Evolutionary conservation across 169 alveolate genomes (phyloP).

Genomic region (Plasmodium malariae): DNA sequence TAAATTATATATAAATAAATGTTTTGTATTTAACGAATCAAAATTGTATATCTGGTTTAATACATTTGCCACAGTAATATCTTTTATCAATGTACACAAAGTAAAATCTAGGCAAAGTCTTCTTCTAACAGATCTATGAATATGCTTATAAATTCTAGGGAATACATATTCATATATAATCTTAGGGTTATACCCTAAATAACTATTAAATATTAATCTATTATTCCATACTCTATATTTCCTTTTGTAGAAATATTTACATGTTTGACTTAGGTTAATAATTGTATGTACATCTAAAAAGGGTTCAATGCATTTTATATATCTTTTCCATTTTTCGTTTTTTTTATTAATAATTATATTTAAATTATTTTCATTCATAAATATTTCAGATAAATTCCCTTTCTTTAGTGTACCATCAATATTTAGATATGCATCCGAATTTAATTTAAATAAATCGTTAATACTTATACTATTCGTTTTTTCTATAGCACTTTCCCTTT

Average conservation of each 20-base stretch:
- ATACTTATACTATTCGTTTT: conserved; percentile 43
- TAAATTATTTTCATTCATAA: conserved; percentile 15
- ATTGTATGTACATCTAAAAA: conserved; percentile 84
- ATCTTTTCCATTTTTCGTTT: conserved; percentile 81
- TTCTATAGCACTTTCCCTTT: conserved; percentile 40
- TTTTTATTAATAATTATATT: conserved; percentile 11
- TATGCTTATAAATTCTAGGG: conserved; percentile 77
- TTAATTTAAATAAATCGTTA: conserved; percentile 50
- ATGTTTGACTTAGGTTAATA: conserved; percentile 84
- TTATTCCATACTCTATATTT: conserved; percentile 78
- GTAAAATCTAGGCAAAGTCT: conserved; percentile 86
- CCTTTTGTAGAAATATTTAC: conserved; percentile 79
- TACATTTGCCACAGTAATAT: conserved; percentile 86
- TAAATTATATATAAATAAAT: conserved; percentile 81
- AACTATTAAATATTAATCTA: conserved; percentile 83
- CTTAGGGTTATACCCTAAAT: conserved; percentile 83
- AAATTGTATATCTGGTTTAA: conserved; percentile 81
- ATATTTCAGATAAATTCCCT: conserved; percentile 35
- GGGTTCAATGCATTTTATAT: conserved; percentile 80
- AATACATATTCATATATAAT: conserved; percentile 76
- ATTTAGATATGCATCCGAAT: conserved; percentile 18
- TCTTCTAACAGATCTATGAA: conserved; percentile 78
- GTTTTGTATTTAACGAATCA: conserved; percentile 77
- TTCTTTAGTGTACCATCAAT: conserved; percentile 49
- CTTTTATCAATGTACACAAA: conserved; percentile 86